A percentile compares a stretch with the other conserved stretches of the same genome.
Evolutionary conservation across 495 filamentous ascomycete genomes (phyloP).

Genomic region (Paragyromitra xinjiangensis): DNA sequence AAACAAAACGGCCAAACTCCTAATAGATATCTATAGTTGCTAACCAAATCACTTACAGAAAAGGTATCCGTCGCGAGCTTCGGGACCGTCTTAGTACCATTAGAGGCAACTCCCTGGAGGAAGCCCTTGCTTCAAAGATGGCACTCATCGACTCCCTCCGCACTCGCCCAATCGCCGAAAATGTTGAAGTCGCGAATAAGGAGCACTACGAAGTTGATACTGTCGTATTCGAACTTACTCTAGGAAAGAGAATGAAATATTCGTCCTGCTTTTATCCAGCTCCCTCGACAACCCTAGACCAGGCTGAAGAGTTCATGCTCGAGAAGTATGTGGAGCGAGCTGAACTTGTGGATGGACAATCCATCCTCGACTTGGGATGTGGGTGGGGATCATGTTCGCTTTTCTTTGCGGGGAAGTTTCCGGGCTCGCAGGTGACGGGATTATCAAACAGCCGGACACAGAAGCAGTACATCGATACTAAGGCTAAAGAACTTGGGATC

Average conservation of each 20-base stretch:
- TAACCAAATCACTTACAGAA: conserved; percentile 37
- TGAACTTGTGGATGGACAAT: conserved; percentile 67
- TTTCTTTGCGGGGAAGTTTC: conserved; percentile 69
- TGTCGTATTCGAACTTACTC: conserved; percentile 64
- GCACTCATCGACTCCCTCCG: conserved; percentile 65
- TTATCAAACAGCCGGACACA: conserved; percentile 73
- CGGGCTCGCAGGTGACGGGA: conserved; percentile 67
- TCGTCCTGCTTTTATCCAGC: conserved; percentile 68
- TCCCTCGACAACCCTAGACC: conserved; percentile 65
- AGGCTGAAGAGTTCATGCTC: conserved; percentile 74
- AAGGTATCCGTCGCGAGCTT: conserved; percentile 67
- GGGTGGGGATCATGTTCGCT: conserved; percentile 72
- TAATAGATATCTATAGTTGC: background rate
- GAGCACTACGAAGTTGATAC: conserved; percentile 76
- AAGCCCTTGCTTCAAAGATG: conserved; percentile 66
- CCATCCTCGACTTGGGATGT: conserved; percentile 71
- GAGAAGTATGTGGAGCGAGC: conserved; percentile 67
- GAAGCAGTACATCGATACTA: conserved; percentile 69
- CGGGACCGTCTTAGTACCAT: conserved; percentile 64
- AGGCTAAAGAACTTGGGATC: conserved; percentile 65
- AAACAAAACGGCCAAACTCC: conserved; percentile 13
- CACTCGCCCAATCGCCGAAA: conserved; percentile 69
- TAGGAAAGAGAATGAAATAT: conserved; percentile 74
- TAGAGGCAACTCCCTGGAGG: conserved; percentile 60
- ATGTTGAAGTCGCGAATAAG: conserved; percentile 68